Evolutionary conservation across 495 filamentous ascomycete genomes (phyloP).

Genomic region (Filosporella fistucella): DNA sequence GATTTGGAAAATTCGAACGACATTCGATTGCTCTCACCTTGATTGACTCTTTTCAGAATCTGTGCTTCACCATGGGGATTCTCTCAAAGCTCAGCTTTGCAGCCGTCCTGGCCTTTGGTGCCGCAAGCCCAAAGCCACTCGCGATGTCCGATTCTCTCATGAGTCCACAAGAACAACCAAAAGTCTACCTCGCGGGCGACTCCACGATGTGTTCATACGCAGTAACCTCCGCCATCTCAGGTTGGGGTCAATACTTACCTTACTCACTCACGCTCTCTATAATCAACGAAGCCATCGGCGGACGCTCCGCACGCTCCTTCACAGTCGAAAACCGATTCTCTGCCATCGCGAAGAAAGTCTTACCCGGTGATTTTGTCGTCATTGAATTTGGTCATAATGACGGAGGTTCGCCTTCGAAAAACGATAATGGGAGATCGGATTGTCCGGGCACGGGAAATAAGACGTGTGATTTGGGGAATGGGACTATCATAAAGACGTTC

Average conservation of each 20-base stretch:
- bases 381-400: conserved; percentile 7
- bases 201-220: no score
- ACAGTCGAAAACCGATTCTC: neutral
- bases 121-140: no score
- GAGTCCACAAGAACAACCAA: no score
- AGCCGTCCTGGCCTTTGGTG: no score
- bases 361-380: conserved; percentile 1
- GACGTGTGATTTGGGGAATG: conserved; percentile 51
- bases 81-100: no score
- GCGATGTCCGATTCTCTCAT: no score
- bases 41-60: no score
- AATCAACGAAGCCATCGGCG: neutral
- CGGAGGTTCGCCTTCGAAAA: neutral
- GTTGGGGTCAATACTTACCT: conserved; percentile 3
- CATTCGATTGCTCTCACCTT: no score
- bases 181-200: no score
- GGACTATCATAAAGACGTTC: conserved; percentile 49
- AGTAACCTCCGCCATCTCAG: no score
- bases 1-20: no score
- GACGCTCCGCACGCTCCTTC: neutral
- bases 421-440: conserved; percentile 5
- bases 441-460: conserved; percentile 35
- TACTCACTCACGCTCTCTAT: neutral
- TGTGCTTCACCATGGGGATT: no score
- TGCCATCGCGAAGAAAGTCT: neutral